These are phyloP conservation scores for Entomortierella parvispora DNA, from an alignment of 192 early-diverging fungal species.

Conservation along the genomic window DNA sequence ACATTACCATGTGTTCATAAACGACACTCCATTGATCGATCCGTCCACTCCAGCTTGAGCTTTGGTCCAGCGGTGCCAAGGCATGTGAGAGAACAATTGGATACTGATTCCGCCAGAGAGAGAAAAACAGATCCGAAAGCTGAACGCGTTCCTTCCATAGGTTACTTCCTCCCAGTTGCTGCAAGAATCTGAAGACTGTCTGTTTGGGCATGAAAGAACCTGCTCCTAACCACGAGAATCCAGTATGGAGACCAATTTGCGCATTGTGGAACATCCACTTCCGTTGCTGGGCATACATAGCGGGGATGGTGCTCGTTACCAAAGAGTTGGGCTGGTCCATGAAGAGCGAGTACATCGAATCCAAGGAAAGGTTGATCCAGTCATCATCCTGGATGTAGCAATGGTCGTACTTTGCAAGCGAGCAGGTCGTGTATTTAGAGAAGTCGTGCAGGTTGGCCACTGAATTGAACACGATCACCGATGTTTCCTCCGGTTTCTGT, in stretches of 20 bases:
- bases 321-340: constrained; percentile 57
- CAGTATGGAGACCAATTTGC: constrained; percentile 57
- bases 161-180: constrained; percentile 60
- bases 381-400: constrained; percentile 72
- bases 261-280: constrained; percentile 63
- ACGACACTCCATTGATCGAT: constrained; percentile 63
- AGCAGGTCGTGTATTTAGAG: constrained; percentile 64
- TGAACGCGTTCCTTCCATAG: constrained; percentile 58
- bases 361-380: constrained; percentile 62
- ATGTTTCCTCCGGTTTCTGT: constrained; percentile 5
- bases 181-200: constrained; percentile 57
- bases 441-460: constrained; percentile 63
- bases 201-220: constrained; percentile 59
- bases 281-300: constrained; percentile 56
- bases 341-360: constrained; percentile 63
- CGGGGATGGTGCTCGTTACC: constrained; percentile 59
- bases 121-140: constrained; percentile 61
- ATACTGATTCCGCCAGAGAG: constrained; percentile 65
- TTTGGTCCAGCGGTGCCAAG: constrained; percentile 46
- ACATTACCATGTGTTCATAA: constrained; percentile 56
- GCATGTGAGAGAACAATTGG: constrained; percentile 42
- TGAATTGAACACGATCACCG: constrained; percentile 53
- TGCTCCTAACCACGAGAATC: constrained; percentile 56
- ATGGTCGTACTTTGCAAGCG: constrained; percentile 58
- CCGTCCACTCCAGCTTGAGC: constrained; percentile 51